Evolutionary conservation across 2,329 filamentous ascomycete genomes (phyloP).

Genomic region (Kalaharituber pfeilii): DNA sequence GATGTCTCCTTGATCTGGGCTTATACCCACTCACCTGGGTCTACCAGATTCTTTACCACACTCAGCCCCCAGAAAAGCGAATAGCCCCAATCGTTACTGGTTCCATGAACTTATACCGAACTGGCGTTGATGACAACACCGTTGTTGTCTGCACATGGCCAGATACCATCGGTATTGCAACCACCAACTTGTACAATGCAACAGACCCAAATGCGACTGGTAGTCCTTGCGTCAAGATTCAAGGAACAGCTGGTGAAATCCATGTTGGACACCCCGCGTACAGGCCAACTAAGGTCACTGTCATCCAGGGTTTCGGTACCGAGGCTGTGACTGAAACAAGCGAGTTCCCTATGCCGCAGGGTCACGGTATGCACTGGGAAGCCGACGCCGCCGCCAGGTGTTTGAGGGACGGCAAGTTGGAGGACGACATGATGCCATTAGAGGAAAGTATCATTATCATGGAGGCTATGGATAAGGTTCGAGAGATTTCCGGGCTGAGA

Average conservation of each 20-base stretch:
- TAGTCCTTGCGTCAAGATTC: constrained; percentile 56
- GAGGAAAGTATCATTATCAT: constrained; percentile 71
- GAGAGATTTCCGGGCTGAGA: constrained; percentile 42
- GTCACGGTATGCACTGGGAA: constrained; percentile 80
- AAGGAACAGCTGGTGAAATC: constrained; percentile 66
- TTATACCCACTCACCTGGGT: constrained; percentile 84
- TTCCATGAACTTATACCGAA: constrained; percentile 54
- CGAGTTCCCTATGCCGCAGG: constrained; percentile 35
- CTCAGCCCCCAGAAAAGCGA: constrained; percentile 45
- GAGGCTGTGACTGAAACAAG: constrained; percentile 32
- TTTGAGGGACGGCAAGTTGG: constrained; percentile 55
- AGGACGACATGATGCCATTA: constrained; percentile 53
- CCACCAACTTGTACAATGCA: constrained; percentile 45
- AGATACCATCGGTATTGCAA: constrained; percentile 53
- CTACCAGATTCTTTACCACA: constrained; percentile 74
- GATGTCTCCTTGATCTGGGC: constrained; percentile 66
- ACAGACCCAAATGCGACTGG: constrained; percentile 45
- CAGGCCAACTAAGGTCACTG: constrained; percentile 47
- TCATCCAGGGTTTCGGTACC: constrained; percentile 36
- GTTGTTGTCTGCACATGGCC: constrained; percentile 64
- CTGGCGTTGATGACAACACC: constrained; percentile 62
- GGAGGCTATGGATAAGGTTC: constrained; percentile 58
- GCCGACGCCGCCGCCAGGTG: constrained; percentile 63
- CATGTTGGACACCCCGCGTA: constrained; percentile 58
- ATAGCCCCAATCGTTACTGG: constrained; percentile 50